A percentile compares a stretch with the other conserved stretches of the same genome.
These are phyloP conservation scores for Micromonas commoda DNA, from an alignment of 139 green algal genomes.

Conservation along the genomic window DNA sequence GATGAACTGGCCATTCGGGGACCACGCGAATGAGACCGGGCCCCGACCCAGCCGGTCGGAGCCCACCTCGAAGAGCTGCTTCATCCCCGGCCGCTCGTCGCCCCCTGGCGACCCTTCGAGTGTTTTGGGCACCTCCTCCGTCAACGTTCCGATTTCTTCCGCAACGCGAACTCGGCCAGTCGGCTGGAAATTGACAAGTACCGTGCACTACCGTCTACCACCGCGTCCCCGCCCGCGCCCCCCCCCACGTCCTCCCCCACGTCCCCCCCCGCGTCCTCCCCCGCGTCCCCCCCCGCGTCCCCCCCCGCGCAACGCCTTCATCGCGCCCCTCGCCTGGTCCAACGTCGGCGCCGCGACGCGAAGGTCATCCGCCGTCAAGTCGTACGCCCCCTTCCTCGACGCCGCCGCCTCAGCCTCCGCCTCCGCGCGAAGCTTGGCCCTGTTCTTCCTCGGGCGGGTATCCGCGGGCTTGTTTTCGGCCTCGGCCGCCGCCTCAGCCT, in stretches of 20 bases:
- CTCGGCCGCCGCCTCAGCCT: not conserved
- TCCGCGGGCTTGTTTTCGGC: not conserved
- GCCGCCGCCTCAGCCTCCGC: not conserved
- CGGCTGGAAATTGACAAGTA: too few relatives aligned
- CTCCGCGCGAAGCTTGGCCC: not conserved
- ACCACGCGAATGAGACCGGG: not conserved
- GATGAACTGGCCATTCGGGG: not conserved
- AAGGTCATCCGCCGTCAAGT: not conserved
- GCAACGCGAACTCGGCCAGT: too few relatives aligned
- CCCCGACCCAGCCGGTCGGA: not conserved
- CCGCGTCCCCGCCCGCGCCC: not conserved
- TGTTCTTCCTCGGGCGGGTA: not conserved
- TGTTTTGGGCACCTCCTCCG: too few relatives aligned
- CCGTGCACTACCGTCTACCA: not conserved
- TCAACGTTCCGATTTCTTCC: not conserved
- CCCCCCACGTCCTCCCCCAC: not conserved
- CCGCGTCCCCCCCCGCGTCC: not conserved
- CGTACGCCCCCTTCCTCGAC: not conserved
- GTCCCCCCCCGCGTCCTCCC: not conserved
- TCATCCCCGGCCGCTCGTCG: not conserved
- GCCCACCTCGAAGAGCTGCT: not conserved
- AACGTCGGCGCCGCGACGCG: not conserved
- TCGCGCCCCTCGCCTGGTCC: not conserved
- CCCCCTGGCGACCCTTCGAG: too few relatives aligned
- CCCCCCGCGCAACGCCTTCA: not conserved